A percentile compares a stretch with the other conserved stretches of the same genome.
Conservation (phyloP, 106 monocot species). For the Dendrobium nobile region DNA sequence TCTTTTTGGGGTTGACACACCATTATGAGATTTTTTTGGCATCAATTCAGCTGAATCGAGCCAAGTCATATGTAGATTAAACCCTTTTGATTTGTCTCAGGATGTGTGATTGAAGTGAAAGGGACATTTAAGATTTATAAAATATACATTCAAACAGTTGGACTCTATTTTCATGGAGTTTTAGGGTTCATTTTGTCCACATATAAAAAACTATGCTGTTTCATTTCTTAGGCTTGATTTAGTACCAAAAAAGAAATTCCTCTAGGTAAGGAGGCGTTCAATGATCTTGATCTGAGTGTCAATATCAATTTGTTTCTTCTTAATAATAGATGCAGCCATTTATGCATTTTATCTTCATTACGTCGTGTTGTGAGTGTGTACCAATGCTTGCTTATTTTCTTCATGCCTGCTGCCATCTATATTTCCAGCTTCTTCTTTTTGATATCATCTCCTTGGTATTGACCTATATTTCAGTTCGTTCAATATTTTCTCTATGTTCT, state of each 20-base stretch:
- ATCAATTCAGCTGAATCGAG: too few relatives aligned
- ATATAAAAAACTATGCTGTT: neutral
- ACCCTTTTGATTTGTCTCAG: too few relatives aligned
- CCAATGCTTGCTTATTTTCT: neutral
- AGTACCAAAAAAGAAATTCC: neutral
- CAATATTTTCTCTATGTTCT: neutral
- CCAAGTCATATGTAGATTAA: too few relatives aligned
- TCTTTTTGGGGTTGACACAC: too few relatives aligned
- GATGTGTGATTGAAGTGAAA: too few relatives aligned
- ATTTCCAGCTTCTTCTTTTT: neutral
- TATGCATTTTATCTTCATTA: neutral
- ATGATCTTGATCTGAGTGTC: neutral
- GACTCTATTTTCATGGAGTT: neutral
- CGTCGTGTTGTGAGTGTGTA: neutral
- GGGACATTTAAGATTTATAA: too few relatives aligned
- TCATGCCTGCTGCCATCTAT: neutral
- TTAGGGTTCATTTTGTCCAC: neutral
- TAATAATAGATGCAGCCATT: constrained; percentile 1
- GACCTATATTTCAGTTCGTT: neutral
- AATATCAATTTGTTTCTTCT: neutral
- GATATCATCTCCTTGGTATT: neutral
- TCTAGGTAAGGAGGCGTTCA: neutral
- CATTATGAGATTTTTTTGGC: too few relatives aligned
- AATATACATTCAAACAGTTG: too few relatives aligned
- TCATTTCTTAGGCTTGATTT: neutral